These are phyloP conservation scores for Hibiscus syriacus DNA, from an alignment of 345 rosid species.

Conservation along the genomic window DNA sequence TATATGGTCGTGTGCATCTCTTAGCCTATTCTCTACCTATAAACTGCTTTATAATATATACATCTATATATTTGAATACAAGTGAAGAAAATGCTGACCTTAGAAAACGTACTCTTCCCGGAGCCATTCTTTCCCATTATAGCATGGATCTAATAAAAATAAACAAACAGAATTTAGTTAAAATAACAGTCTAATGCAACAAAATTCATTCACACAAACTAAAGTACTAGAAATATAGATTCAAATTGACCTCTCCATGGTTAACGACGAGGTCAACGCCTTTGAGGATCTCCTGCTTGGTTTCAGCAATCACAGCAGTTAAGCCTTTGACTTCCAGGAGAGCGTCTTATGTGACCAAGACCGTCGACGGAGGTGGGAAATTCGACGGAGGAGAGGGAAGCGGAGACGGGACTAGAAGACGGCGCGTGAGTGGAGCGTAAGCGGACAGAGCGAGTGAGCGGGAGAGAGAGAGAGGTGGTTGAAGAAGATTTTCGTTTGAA, in stretches of 20 bases:
- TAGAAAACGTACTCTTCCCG: slow-evolving; percentile 91
- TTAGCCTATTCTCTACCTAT: background rate
- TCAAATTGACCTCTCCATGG: slow-evolving; percentile 73
- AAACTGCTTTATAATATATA: background rate
- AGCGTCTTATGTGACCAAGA: slow-evolving; percentile 22
- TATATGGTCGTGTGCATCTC: background rate
- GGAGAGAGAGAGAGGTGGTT: background rate
- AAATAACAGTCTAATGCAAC: background rate
- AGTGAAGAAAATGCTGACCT: slow-evolving; percentile 31
- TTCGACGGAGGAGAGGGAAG: background rate
- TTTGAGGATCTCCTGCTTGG: slow-evolving; percentile 78
- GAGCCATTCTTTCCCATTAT: slow-evolving; percentile 98
- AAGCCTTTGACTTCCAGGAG: slow-evolving; percentile 75
- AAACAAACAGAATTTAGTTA: background rate
- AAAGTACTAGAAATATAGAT: background rate
- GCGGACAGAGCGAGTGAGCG: background rate
- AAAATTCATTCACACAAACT: background rate
- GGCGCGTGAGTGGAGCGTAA: background rate
- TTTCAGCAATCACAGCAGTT: slow-evolving; percentile 69
- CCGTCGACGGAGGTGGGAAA: background rate
- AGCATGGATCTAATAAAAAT: slow-evolving; percentile 57
- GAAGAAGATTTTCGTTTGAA: background rate
- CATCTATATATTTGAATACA: background rate
- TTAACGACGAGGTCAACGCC: slow-evolving; percentile 65
- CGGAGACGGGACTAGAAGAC: background rate